Evolutionary conservation across 78 protist species (phyloP).

Genomic region (Bigelowiella natans): DNA sequence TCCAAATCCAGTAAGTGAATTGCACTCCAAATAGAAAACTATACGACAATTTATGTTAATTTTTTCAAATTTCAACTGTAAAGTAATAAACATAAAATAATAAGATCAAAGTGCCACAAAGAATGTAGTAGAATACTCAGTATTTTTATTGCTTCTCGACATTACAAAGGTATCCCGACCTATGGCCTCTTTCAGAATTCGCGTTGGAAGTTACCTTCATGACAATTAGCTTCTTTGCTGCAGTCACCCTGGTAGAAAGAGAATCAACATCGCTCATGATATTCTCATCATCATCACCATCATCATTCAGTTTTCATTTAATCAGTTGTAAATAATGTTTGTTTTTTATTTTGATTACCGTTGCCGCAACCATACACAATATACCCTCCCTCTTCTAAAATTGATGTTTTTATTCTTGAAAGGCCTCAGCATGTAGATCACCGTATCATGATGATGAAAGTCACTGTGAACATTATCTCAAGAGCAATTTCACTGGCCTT

Average conservation of each 20-base stretch:
- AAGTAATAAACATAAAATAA: too few relatives aligned
- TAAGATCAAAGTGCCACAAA: too few relatives aligned
- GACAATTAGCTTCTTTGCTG: not conserved
- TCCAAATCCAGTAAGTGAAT: not conserved
- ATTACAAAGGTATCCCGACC: not conserved
- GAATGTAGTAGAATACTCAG: too few relatives aligned
- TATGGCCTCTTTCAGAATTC: not conserved
- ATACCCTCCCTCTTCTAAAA: too few relatives aligned
- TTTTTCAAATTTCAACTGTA: too few relatives aligned
- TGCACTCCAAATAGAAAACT: too few relatives aligned
- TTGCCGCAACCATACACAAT: too few relatives aligned
- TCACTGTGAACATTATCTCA: not conserved
- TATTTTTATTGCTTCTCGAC: too few relatives aligned
- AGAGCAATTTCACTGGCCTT: not conserved
- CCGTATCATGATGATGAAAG: not conserved
- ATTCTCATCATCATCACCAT: not conserved
- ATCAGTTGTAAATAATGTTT: too few relatives aligned
- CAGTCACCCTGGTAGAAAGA: not conserved
- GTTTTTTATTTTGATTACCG: too few relatives aligned
- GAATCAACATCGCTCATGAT: not conserved
- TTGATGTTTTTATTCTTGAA: too few relatives aligned
- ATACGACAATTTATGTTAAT: too few relatives aligned
- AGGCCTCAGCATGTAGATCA: not conserved
- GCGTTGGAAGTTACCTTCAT: not conserved
- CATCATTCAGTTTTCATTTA: not conserved